phyloP scores from a whole-genome alignment of 2,329 filamentous ascomycete genomes.

The Ceratocystis albifundus region DNA sequence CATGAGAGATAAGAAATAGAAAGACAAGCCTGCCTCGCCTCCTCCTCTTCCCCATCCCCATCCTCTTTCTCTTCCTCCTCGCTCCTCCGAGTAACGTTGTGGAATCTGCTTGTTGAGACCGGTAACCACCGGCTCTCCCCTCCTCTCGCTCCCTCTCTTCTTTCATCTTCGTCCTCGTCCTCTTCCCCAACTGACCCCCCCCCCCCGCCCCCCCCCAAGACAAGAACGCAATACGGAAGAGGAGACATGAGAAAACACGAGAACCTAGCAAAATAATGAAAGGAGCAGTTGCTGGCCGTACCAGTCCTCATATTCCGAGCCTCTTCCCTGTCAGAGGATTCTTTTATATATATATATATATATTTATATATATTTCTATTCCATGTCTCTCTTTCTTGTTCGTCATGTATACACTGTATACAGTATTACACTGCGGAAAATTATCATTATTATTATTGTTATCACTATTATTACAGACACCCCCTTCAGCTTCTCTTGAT shows the following conservation, averaged over 20 bases:
- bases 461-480: neutral
- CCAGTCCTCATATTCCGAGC: neutral
- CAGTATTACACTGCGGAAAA: neutral
- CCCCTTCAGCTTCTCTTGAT: slow-evolving; percentile 2
- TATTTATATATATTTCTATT: neutral
- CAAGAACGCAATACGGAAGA: slow-evolving; percentile 1
- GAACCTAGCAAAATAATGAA: neutral
- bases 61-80: neutral
- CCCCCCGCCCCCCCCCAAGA: no score
- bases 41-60: neutral
- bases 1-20: no score
- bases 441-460: neutral
- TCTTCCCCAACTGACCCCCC: neutral
- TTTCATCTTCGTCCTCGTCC: neutral
- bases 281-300: neutral
- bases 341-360: neutral
- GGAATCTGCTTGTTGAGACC: neutral
- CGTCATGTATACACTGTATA: neutral
- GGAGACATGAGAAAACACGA: neutral
- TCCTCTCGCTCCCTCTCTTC: neutral
- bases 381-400: neutral
- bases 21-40: neutral
- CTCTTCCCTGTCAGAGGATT: neutral
- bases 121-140: neutral
- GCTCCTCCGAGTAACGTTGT: neutral